Evolutionary conservation across 2,329 filamentous ascomycete species (phyloP).

Genomic region (Ophiocordyceps australis): DNA sequence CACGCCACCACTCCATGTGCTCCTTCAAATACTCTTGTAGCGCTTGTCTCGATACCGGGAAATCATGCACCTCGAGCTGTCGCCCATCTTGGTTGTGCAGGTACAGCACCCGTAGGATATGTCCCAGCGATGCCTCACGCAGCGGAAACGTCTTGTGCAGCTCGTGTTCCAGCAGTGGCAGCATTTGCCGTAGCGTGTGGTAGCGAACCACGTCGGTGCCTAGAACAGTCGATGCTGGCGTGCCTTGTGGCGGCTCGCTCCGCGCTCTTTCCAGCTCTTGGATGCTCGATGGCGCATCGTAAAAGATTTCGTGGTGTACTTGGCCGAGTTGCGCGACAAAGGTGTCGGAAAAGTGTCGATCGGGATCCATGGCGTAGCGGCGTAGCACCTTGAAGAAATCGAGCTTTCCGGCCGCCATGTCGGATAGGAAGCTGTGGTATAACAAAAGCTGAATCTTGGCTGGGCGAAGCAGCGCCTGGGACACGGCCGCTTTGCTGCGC

Average conservation of each 20-base stretch:
- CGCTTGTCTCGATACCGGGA: conserved; percentile 45
- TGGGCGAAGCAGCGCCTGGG: conserved; percentile 50
- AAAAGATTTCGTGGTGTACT: conserved; percentile 48
- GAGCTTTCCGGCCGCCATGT: conserved; percentile 53
- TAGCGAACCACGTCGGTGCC: conserved; percentile 21
- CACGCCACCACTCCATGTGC: conserved; percentile 79
- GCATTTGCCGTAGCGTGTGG: conserved; percentile 25
- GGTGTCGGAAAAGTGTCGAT: conserved; percentile 53
- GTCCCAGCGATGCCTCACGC: conserved; percentile 26
- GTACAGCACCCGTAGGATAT: conserved; percentile 35
- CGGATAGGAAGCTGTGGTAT: conserved; percentile 70
- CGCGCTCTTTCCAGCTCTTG: conserved; percentile 1
- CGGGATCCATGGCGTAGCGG: conserved; percentile 51
- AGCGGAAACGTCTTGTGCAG: conserved; percentile 32
- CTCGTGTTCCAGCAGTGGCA: conserved; percentile 26
- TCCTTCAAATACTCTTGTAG: conserved; percentile 48
- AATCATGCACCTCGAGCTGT: conserved; percentile 34
- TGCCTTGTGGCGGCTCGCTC: too few relatives aligned
- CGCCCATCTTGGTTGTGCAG: conserved; percentile 31
- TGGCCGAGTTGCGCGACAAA: conserved; percentile 61
- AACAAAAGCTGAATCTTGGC: conserved; percentile 78
- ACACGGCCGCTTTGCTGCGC: conserved; percentile 42
- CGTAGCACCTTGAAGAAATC: conserved; percentile 50
- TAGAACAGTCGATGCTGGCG: not conserved
- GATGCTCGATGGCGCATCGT: conserved; percentile 24